Base-by-base conservation (phyloP, 148 eudicot genomes). In the Heliamphora exappendiculata region DNA sequence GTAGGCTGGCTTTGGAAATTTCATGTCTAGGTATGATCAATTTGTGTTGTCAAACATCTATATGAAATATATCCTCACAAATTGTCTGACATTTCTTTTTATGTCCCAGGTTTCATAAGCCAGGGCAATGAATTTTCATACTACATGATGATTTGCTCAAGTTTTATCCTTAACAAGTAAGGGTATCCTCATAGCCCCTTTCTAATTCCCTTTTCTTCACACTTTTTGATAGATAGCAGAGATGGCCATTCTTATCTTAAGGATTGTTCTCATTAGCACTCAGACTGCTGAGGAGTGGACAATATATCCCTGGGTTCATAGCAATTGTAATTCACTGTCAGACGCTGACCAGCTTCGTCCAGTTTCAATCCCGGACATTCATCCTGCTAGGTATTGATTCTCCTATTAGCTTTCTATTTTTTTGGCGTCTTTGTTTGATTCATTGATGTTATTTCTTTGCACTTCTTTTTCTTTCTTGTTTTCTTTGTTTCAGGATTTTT, bases 101-200 rank as follows among this genome's bases (percentile, higher is more conserved):
- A 58, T 70, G 33, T 71, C 51, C 63, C 89, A 92, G 98, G 98
- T 76, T 95, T 95, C 67, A 72, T 84, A 58, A 88, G 91, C 84
- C 98, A 95, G 87, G 98, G 98, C 70, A 95, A 92, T 78, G 97
- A 92, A 74, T 91, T 95, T 82, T 95, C 98, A 72, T 95, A 95
- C 85, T 95, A 95, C 88, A 95, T 95, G 99, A 95, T 95, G 97
- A 92, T 92, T 77, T 95, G 99, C 88, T 95, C 99, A 63, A 92
- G 86, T 82, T 95, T 92, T 81, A 91, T 95, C 74, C 93, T 95
- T n/a, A 95, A 95, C 86, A 78, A 85, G 99, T 93, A 86, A 86
- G 97, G 42, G 75, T 31, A 41, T 60, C 47, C 17, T 67, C 64
- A 54, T 45, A 70, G 51, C 75, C 63, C 66, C 44, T 77, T 70